phyloP scores from a whole-genome alignment of 177 flowering plant genomes.

The Vitis hybrid region DNA sequence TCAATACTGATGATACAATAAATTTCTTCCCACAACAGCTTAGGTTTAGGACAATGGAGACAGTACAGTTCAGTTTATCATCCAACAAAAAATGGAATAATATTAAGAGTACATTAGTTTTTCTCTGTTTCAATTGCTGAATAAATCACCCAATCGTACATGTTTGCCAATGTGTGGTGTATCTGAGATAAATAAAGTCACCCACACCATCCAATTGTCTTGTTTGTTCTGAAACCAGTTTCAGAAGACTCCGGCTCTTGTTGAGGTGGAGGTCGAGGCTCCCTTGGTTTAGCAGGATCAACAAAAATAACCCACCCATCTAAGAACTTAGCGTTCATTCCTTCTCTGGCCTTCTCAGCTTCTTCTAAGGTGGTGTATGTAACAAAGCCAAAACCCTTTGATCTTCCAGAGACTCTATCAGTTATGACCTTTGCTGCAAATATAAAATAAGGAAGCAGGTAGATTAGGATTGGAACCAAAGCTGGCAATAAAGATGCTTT shows the following conservation, averaged over 20 bases:
- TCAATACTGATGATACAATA: too few species aligned
- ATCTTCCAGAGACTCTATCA: slow-evolving; percentile 70
- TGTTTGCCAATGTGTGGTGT: too few species aligned
- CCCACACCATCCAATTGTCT: slow-evolving; percentile 93
- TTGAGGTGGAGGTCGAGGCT: slow-evolving; percentile 54
- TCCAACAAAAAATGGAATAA: too few species aligned
- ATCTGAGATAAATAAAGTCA: slow-evolving; percentile 16
- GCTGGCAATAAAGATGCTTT: too few species aligned
- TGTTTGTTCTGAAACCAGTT: slow-evolving; percentile 61
- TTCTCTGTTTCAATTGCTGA: too few species aligned
- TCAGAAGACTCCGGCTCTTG: slow-evolving; percentile 42
- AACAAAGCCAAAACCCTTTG: slow-evolving; percentile 91
- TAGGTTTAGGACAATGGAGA: too few species aligned
- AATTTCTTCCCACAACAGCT: too few species aligned
- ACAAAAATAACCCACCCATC: slow-evolving; percentile 98
- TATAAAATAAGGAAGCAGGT: slow-evolving; percentile 8
- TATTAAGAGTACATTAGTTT: too few species aligned
- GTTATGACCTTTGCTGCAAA: slow-evolving; percentile 66
- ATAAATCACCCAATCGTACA: too few species aligned
- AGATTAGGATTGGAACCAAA: not conserved
- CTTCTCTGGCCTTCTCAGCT: slow-evolving; percentile 61
- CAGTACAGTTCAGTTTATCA: too few species aligned
- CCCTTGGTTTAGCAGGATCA: slow-evolving; percentile 84
- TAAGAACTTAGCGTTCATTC: slow-evolving; percentile 67
- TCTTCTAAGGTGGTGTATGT: slow-evolving; percentile 76